These are phyloP conservation scores for Penicillium daleae DNA, from an alignment of 495 filamentous ascomycete genomes.

Conservation along the genomic window DNA sequence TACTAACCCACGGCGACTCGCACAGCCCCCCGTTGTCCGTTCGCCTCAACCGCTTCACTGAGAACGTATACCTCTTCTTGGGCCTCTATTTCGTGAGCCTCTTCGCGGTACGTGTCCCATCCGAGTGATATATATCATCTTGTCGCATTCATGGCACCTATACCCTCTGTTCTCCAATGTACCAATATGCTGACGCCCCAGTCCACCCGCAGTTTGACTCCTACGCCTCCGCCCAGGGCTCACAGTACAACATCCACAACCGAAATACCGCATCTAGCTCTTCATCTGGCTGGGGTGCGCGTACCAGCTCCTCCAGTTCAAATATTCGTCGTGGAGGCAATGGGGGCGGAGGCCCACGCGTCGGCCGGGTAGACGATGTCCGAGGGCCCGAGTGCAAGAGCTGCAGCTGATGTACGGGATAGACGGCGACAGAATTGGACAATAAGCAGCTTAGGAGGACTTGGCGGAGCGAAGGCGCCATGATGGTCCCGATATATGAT, in stretches of 20 bases:
- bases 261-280: slow-evolving; percentile 25
- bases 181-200: slow-evolving; percentile 25
- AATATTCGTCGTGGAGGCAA: slow-evolving; percentile 36
- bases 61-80: slow-evolving; percentile 50
- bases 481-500: background rate
- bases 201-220: slow-evolving; percentile 58
- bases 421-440: background rate
- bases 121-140: background rate
- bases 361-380: slow-evolving; percentile 49
- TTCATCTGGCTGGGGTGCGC: slow-evolving; percentile 31
- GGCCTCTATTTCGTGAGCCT: slow-evolving; percentile 49
- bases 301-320: slow-evolving; percentile 26
- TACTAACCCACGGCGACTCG: slow-evolving; percentile 34
- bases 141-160: background rate
- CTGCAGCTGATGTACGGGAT: slow-evolving; percentile 23
- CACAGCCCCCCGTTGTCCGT: slow-evolving; percentile 49
- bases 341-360: slow-evolving; percentile 34
- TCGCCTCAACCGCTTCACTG: slow-evolving; percentile 47
- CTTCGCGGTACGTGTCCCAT: slow-evolving; percentile 38
- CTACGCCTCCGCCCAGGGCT: slow-evolving; percentile 65
- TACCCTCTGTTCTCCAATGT: background rate
- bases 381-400: slow-evolving; percentile 44
- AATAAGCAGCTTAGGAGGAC: background rate
- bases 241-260: slow-evolving; percentile 60
- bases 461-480: too few species aligned